Evolutionary conservation across 352 stramenopile genomes (phyloP), one percentile per base, ranked within the genome.

Genomic region (Pythium myriotylum): DNA sequence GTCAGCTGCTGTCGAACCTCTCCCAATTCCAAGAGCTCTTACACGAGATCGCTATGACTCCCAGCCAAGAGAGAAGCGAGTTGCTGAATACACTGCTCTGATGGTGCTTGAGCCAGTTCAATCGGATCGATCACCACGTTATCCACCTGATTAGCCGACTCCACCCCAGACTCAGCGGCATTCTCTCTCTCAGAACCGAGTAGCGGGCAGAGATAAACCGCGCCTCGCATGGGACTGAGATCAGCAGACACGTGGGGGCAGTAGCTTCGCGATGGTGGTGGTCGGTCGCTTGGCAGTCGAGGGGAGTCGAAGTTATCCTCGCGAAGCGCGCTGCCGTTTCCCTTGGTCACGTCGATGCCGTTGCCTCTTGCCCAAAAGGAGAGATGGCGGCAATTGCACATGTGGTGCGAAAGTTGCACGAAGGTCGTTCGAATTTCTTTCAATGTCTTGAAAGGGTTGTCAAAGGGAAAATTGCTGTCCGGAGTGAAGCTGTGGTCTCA

Each of bases 121-220:
- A 33, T 40, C 7, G 43, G 48, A 55, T 49, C 27, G 19, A 63
- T 51, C 50, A 37, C 9, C 6, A 62, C 41, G 39, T 26, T 5
- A 48, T 22, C 23, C 5, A 67, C 52, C 37, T 23, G 23, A 55
- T 46, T 35, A 65, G 51, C 19, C 27, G 19, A 56, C 76, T 63
- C 41, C 76, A 6, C 24, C 17, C 35, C 48, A 68, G 68, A 14
- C 24, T 62, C 72, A 12, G 79, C 72, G 17, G 60, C 50, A 9
- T 66, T 48, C n/a, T 76, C 62, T 53, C 72, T 59, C 22, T 74
- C 46, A 2, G 40, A 27, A 5, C 24, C 43, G 32, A 70, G 81
- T 27, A 92, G 70, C 50, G 83, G 79, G 41, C 82, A 78, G 49
- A 89, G 54, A 56, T 85, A 86, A 54, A 76, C 40, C 5, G 62